phyloP scores from a whole-genome alignment of 495 filamentous ascomycete species.

The Entonaema liquescens region DNA sequence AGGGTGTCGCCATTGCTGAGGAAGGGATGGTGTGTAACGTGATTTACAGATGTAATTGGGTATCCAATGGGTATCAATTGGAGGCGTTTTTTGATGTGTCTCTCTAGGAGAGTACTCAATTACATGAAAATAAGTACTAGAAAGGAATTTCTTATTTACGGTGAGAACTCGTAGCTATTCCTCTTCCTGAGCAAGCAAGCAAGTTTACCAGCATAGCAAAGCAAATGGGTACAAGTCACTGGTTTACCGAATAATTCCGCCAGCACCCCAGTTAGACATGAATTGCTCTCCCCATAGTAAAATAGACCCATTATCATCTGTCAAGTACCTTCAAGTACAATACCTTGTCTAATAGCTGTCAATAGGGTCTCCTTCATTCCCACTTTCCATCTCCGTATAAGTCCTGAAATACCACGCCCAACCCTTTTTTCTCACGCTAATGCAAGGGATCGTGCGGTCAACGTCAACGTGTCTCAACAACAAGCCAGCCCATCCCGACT shows the following conservation, averaged over 20 bases:
- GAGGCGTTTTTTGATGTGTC: constrained; percentile 7
- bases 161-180: constrained; percentile 1
- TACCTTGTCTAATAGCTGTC: not conserved
- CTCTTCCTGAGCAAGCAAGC: not conserved
- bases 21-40: constrained; percentile 1
- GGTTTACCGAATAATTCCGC: constrained; percentile 22
- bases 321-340: not conserved
- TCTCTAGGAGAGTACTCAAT: not conserved
- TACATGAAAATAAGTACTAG: not conserved
- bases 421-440: constrained; percentile 30
- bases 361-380: constrained; percentile 11
- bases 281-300: not conserved
- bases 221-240: not conserved
- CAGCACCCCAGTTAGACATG: not conserved
- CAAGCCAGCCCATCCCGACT: not conserved
- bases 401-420: constrained; percentile 2
- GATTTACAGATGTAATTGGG: constrained; percentile 7
- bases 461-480: constrained; percentile 23
- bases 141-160: constrained; percentile 20
- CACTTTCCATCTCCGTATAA: constrained; percentile 28
- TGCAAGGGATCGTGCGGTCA: constrained; percentile 28
- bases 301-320: not conserved
- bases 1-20: constrained; percentile 40
- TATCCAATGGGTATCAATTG: constrained; percentile 9
- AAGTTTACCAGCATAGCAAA: not conserved